phyloP scores from a whole-genome alignment of 192 early-diverging fungal genomes.

The Rhizophagus prolifer region DNA sequence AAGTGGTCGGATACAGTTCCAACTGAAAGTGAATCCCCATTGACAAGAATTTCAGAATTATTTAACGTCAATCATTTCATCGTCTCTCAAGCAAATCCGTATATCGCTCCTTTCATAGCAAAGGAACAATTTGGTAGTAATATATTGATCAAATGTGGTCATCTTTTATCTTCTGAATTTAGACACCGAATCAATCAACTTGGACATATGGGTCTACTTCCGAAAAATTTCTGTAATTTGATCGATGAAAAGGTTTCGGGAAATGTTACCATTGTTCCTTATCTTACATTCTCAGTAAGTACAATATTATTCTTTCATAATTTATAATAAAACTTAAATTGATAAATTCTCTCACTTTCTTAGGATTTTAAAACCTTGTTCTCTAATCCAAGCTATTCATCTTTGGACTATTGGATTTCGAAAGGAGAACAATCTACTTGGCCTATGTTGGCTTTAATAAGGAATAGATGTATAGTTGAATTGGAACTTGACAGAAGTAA shows the following conservation, averaged over 20 bases:
- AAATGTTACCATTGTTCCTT: constrained; percentile 70
- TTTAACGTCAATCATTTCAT: constrained; percentile 89
- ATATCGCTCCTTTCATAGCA: constrained; percentile 67
- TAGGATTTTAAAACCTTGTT: constrained; percentile 68
- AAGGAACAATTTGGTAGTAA: constrained; percentile 42
- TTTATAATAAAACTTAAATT: neutral
- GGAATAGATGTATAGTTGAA: constrained; percentile 68
- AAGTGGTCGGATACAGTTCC: constrained; percentile 42
- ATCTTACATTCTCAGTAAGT: constrained; percentile 47
- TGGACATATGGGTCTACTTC: constrained; percentile 61
- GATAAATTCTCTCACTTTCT: neutral
- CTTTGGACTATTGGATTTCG: constrained; percentile 68
- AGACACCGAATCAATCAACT: constrained; percentile 58
- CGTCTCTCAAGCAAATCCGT: constrained; percentile 72
- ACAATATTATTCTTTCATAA: neutral
- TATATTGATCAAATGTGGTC: constrained; percentile 42
- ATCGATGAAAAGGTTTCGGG: constrained; percentile 66
- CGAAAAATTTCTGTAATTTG: constrained; percentile 52
- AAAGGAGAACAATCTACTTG: constrained; percentile 81
- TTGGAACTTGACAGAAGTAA: constrained; percentile 58
- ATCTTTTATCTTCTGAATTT: constrained; percentile 59
- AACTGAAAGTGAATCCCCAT: constrained; percentile 59
- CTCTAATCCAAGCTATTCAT: constrained; percentile 64
- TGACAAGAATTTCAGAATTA: constrained; percentile 67
- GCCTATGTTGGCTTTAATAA: constrained; percentile 70